Conservation (phyloP, 2,329 filamentous ascomycete genomes). For the Diaporthe ilicicola region DNA sequence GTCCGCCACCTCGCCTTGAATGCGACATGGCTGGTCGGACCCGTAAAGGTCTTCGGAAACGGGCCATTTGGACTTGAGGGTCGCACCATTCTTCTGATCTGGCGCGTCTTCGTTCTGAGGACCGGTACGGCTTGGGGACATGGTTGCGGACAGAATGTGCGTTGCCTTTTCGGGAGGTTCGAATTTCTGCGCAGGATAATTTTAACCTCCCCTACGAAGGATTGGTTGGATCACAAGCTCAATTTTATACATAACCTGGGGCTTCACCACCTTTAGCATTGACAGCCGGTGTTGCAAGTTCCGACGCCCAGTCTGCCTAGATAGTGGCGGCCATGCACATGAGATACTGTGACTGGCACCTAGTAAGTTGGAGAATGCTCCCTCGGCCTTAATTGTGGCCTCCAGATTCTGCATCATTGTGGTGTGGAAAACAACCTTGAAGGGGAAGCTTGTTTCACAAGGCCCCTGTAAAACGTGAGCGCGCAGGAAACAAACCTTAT, state of each 20-base stretch:
- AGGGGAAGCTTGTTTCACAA: background rate
- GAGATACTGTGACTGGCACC: background rate
- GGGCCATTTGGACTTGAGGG: conserved; percentile 24
- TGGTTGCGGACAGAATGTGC: background rate
- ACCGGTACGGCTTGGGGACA: conserved; percentile 17
- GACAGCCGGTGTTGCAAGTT: conserved; percentile 2
- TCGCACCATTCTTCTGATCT: background rate
- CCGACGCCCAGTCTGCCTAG: background rate
- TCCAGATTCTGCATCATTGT: background rate
- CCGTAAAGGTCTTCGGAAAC: conserved; percentile 16
- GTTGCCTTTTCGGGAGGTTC: background rate
- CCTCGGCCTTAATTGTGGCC: background rate
- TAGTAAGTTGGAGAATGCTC: background rate
- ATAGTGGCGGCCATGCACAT: background rate
- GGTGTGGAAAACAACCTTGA: background rate
- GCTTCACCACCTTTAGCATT: background rate
- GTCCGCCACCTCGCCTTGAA: conserved; percentile 36
- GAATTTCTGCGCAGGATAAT: too few relatives aligned
- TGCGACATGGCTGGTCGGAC: conserved; percentile 35
- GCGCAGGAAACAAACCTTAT: conserved; percentile 8
- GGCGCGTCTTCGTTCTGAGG: background rate
- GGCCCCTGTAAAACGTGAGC: background rate
- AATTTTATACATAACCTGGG: background rate
- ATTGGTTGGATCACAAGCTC: background rate
- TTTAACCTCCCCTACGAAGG: too few relatives aligned